Evolutionary conservation across 1,284 basidiomycete species (phyloP), one percentile per base, ranked within the genome.

Genomic region (Marasmius sp.): DNA sequence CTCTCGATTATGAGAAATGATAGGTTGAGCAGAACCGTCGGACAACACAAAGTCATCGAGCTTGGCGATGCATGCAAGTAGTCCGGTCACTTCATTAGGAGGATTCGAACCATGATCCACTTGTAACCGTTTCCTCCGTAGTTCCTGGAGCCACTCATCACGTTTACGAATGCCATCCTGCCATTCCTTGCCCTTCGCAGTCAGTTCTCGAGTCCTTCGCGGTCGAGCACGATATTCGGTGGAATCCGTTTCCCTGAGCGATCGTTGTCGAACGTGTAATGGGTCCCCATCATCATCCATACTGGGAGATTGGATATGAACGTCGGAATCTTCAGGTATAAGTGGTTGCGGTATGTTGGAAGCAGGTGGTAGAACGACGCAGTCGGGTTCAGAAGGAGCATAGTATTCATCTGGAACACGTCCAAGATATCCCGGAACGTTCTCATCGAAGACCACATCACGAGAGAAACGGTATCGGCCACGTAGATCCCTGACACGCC

Each of bases 381-480:
- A n/a, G n/a, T n/a, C n/a, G n/a, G n/a, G n/a, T 12, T 57, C 56
- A 45, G 47, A 2, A 47, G 33, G 33, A 1, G 47, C 11, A 27
- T 58, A 36, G 18, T 33, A 48, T 6, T 37, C 45, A 16, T 38
- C 16, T 2, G 45, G 45, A 33, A 57, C 39, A 22, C 56, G 2
- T 10, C 47, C 38, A 8, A 61, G 49, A n/a, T 38, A 22, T 0
- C 59, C 59, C 20, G 38, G 54, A 3, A 16, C 37, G 8, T 16
- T 12, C 22, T 61, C 62, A 51, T 64, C 47, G 43, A 64, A 64
- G 10, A 58, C 43, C 1, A 64, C 59, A 33, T 64, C 53, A n/a
- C 55, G 11, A 3, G 36, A 36, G 10, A 58, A 58, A 16, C 47
- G 54, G 10, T 58, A 51, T 3, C 39, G 14, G 4, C 62, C 59